These are phyloP conservation scores for Phytophthora ramorum DNA, from an alignment of 352 stramenopile species.

Conservation along the genomic window DNA sequence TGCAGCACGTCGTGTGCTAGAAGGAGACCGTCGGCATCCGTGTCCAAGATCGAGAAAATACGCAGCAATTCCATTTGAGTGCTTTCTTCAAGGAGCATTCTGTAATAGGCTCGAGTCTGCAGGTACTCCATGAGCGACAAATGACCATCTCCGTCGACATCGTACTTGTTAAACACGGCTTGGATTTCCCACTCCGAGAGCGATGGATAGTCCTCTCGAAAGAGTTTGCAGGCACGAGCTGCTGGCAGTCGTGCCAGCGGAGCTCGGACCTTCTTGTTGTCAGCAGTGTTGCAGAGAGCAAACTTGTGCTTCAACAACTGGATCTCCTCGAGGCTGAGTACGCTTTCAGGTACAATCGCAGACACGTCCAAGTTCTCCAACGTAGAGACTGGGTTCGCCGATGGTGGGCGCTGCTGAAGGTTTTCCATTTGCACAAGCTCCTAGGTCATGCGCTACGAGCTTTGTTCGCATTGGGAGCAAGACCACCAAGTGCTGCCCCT, in stretches of 20 bases:
- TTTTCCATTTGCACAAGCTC: slow-evolving; percentile 21
- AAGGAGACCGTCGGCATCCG: slow-evolving; percentile 62
- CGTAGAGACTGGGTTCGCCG: slow-evolving; percentile 13
- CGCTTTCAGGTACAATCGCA: slow-evolving; percentile 36
- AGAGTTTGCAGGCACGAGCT: slow-evolving; percentile 61
- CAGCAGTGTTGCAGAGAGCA: slow-evolving; percentile 45
- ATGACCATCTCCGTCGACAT: slow-evolving; percentile 64
- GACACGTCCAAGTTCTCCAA: slow-evolving; percentile 37
- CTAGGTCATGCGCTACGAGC: neutral
- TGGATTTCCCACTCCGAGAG: slow-evolving; percentile 71
- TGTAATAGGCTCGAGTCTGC: slow-evolving; percentile 61
- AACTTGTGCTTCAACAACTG: slow-evolving; percentile 61
- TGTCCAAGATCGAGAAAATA: slow-evolving; percentile 75
- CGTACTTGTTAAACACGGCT: slow-evolving; percentile 63
- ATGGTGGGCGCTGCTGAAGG: slow-evolving; percentile 7
- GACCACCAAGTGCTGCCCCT: neutral
- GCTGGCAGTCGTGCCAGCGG: slow-evolving; percentile 39
- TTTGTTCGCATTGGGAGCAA: neutral
- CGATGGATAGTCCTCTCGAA: slow-evolving; percentile 65
- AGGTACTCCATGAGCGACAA: slow-evolving; percentile 68
- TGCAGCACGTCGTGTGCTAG: slow-evolving; percentile 53
- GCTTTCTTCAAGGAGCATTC: slow-evolving; percentile 58
- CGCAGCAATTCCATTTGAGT: slow-evolving; percentile 61
- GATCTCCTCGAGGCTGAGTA: slow-evolving; percentile 64
- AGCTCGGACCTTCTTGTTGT: slow-evolving; percentile 41